phyloP scores from a whole-genome alignment of 2,329 filamentous ascomycete species.

The Canariomyces notabilis region DNA sequence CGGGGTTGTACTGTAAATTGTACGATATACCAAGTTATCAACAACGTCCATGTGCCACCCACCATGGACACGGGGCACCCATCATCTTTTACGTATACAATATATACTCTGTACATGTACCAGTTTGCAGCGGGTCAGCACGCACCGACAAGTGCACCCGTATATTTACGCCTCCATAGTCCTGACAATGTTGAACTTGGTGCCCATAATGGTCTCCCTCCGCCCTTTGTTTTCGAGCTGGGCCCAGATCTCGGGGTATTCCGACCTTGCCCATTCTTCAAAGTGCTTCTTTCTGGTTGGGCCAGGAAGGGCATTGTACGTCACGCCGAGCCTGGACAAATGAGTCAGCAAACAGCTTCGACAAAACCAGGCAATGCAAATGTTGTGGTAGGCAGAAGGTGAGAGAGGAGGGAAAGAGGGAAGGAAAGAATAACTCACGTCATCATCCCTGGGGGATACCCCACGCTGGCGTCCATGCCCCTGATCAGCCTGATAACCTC shows the following conservation, averaged over 20 bases:
- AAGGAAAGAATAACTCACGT: conserved; percentile 53
- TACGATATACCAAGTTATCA: neutral
- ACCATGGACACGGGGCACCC: neutral
- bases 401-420: neutral
- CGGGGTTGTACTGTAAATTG: neutral
- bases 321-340: conserved; percentile 58
- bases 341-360: conserved; percentile 8
- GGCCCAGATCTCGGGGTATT: conserved; percentile 65
- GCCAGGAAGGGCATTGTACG: conserved; percentile 69
- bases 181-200: conserved; percentile 46
- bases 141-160: neutral
- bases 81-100: neutral
- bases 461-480: conserved; percentile 61
- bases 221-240: conserved; percentile 54
- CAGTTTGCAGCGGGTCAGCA: conserved; percentile 8
- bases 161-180: conserved; percentile 41
- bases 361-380: neutral
- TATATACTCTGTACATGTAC: conserved; percentile 10
- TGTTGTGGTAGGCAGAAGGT: no score
- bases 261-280: conserved; percentile 65
- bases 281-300: conserved; percentile 63
- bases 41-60: neutral
- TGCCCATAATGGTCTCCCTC: conserved; percentile 39
- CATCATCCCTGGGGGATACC: conserved; percentile 60
- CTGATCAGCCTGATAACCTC: conserved; percentile 62